Evolutionary conservation across 2,329 filamentous ascomycete species (phyloP).

Genomic region (Emydomyces testavorans): DNA sequence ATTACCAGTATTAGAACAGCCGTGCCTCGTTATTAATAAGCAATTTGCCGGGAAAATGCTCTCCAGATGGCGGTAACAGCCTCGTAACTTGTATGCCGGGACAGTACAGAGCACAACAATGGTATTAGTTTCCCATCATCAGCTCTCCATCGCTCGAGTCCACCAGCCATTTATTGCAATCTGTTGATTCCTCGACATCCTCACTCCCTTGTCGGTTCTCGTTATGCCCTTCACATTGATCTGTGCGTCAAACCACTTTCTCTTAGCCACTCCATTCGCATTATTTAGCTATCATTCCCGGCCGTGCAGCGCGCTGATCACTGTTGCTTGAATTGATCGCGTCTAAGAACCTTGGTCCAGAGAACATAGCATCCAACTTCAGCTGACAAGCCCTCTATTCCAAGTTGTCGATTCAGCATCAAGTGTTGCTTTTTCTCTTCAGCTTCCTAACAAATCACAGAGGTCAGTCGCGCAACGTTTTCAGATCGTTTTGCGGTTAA

Average conservation of each 20-base stretch:
- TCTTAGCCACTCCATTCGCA: too few relatives aligned
- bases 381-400: not conserved
- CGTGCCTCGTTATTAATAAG: not conserved
- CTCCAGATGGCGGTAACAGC: not conserved
- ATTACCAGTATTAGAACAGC: constrained; percentile 3
- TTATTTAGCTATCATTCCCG: too few relatives aligned
- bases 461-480: constrained; percentile 4
- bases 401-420: not conserved
- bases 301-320: not conserved
- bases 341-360: constrained; percentile 7
- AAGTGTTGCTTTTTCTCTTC: not conserved
- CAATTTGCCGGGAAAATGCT: not conserved
- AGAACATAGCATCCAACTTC: not conserved
- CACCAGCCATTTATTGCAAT: too few relatives aligned
- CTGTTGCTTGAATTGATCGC: not conserved
- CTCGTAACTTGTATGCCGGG: constrained; percentile 2
- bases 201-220: not conserved
- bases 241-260: not conserved
- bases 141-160: not conserved
- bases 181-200: too few relatives aligned
- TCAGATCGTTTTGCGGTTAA: constrained; percentile 7
- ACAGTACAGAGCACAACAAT: constrained; percentile 5
- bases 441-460: not conserved
- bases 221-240: not conserved
- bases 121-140: too few relatives aligned